phyloP scores from a whole-genome alignment of 2,329 filamentous ascomycete genomes.

The Epichloe sp. region DNA sequence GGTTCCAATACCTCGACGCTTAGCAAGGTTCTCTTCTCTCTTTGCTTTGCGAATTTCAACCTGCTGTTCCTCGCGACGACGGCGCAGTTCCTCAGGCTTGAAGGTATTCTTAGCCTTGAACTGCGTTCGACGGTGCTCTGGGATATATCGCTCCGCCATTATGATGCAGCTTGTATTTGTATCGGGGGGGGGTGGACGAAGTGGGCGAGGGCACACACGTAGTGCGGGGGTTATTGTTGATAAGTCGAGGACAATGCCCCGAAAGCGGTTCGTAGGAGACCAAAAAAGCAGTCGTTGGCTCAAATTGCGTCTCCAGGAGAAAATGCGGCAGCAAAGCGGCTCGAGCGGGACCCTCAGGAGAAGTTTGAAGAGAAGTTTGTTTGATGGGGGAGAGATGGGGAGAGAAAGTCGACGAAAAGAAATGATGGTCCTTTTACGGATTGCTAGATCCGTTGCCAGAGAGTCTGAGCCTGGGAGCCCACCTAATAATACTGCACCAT shows the following conservation, averaged over 20 bases:
- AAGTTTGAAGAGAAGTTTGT: background rate
- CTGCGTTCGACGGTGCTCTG: conserved; percentile 96
- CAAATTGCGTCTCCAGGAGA: background rate
- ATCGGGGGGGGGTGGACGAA: background rate
- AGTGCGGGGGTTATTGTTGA: conserved; percentile 6
- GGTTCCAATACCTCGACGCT: conserved; percentile 85
- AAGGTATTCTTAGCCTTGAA: conserved; percentile 99
- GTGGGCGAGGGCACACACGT: conserved; percentile 4
- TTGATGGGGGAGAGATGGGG: conserved; percentile 1
- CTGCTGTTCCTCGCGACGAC: conserved; percentile 96
- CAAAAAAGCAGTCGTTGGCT: background rate
- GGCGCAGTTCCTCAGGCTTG: conserved; percentile 96
- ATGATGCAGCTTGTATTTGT: conserved; percentile 18
- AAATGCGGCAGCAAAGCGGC: conserved; percentile 2
- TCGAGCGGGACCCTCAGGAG: conserved; percentile 2
- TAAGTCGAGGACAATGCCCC: conserved; percentile 1
- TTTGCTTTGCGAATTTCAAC: conserved; percentile 98
- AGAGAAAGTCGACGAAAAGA: conserved; percentile 8
- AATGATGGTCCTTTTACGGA: conserved; percentile 5
- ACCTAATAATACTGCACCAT: conserved; percentile 2
- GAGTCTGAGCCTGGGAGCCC: conserved; percentile 11
- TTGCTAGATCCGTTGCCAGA: conserved; percentile 8
- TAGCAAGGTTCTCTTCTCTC: conserved; percentile 97
- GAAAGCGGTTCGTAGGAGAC: background rate
- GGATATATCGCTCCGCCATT: conserved; percentile 99